These are phyloP conservation scores for Thalassiosira livingstoniorum DNA, from an alignment of 352 stramenopile species.

Conservation along the genomic window DNA sequence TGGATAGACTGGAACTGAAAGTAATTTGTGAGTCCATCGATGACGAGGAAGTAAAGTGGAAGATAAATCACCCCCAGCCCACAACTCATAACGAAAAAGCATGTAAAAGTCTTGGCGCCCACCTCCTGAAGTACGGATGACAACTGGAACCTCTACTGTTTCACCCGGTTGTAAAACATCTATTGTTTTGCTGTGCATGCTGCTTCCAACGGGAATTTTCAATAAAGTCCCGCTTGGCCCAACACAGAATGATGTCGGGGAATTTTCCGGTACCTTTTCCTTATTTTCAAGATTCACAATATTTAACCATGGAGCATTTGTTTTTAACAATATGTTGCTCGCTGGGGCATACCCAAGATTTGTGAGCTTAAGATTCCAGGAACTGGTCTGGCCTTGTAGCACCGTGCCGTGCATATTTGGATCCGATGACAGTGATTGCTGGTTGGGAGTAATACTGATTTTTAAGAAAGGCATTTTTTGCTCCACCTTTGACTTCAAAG, in stretches of 20 bases:
- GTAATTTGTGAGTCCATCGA: conserved; percentile 79
- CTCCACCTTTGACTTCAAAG: conserved; percentile 77
- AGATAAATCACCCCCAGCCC: conserved; percentile 20
- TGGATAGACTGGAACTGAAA: conserved; percentile 77
- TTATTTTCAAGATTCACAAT: conserved; percentile 37
- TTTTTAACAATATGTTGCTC: conserved; percentile 76
- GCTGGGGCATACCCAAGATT: conserved; percentile 83
- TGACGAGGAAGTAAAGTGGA: conserved; percentile 33
- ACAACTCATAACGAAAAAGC: conserved; percentile 80
- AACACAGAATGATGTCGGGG: conserved; percentile 68
- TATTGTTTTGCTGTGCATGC: conserved; percentile 6
- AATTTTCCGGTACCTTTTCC: conserved; percentile 40
- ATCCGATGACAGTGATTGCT: conserved; percentile 24
- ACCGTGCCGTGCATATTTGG: conserved; percentile 46
- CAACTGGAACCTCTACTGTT: conserved; percentile 77
- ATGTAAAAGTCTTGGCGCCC: conserved; percentile 82
- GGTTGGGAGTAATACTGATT: conserved; percentile 44
- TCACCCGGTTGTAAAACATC: conserved; percentile 72
- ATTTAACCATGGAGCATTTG: conserved; percentile 84
- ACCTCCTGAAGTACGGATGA: conserved; percentile 74
- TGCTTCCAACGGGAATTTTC: conserved; percentile 61
- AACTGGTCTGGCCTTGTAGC: conserved; percentile 78
- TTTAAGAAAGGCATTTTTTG: conserved; percentile 81
- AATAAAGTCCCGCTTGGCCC: conserved; percentile 83
- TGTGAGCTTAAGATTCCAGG: conserved; percentile 77